Evolutionary conservation across 768 basidiomycete genomes (phyloP).

Genomic region (Suillus clintonianus): DNA sequence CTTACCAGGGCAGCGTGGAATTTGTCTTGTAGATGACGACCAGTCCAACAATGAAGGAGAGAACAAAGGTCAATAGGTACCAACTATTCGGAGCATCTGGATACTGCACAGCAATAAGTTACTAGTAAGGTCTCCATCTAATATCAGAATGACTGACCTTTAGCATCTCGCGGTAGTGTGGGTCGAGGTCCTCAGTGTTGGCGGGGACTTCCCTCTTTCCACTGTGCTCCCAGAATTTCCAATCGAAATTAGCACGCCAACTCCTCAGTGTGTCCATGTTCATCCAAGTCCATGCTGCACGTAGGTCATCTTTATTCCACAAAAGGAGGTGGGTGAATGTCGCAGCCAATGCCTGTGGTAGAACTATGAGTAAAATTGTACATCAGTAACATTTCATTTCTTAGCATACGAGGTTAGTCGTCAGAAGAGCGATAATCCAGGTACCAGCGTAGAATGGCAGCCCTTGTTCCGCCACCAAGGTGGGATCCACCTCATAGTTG

Average conservation of each 20-base stretch:
- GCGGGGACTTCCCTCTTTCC: constrained; percentile 27
- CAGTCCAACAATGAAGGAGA: constrained; percentile 51
- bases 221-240: constrained; percentile 36
- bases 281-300: constrained; percentile 49
- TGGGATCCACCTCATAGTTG: constrained; percentile 51
- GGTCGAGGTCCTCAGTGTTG: constrained; percentile 46
- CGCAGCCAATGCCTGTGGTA: constrained; percentile 45
- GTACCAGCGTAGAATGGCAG: constrained; percentile 32
- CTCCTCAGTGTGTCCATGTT: constrained; percentile 28
- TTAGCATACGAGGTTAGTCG: constrained; percentile 11
- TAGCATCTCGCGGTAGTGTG: constrained; percentile 58
- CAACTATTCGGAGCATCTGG: constrained; percentile 34
- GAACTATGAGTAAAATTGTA: constrained; percentile 24
- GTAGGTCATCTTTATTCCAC: constrained; percentile 55
- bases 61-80: constrained; percentile 29
- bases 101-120: constrained; percentile 22
- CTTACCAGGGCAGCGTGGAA: constrained; percentile 58
- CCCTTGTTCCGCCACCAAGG: constrained; percentile 46
- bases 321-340: constrained; percentile 53
- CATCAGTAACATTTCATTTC: neutral
- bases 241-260: constrained; percentile 39
- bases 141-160: constrained; percentile 30
- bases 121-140: neutral
- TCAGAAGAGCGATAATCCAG: constrained; percentile 22
- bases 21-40: constrained; percentile 53